A percentile compares a stretch with the other conserved stretches of the same genome.
Evolutionary conservation across 2,329 filamentous ascomycete genomes (phyloP).

Genomic region (Stagonosporopsis rhizophila): DNA sequence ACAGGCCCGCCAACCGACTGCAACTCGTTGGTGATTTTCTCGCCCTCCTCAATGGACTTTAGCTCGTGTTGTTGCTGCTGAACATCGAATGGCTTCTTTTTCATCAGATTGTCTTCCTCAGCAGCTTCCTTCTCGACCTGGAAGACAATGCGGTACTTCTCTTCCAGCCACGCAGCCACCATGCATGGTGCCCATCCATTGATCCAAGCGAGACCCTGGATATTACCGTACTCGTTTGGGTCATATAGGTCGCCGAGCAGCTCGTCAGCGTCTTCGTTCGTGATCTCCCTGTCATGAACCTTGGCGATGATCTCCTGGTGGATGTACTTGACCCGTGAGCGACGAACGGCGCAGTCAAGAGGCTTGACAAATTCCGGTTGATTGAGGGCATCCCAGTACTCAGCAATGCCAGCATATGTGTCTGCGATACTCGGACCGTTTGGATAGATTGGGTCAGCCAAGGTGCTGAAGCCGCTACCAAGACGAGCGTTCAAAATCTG

Average conservation of each 20-base stretch:
- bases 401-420: constrained; percentile 23
- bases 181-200: constrained; percentile 33
- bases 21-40: constrained; percentile 4
- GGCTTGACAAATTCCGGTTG: constrained; percentile 29
- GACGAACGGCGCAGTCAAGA: constrained; percentile 36
- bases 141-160: constrained; percentile 39
- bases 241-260: constrained; percentile 30
- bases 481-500: constrained; percentile 32
- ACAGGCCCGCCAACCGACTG: background rate
- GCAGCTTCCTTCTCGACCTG: constrained; percentile 28
- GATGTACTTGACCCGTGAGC: constrained; percentile 23
- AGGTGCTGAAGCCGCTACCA: constrained; percentile 33
- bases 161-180: constrained; percentile 34
- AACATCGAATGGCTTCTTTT: constrained; percentile 11
- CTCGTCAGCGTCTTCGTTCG: constrained; percentile 18
- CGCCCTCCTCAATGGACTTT: no score
- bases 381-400: constrained; percentile 38
- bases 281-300: constrained; percentile 20
- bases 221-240: constrained; percentile 9
- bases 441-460: constrained; percentile 17
- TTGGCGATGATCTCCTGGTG: constrained; percentile 27
- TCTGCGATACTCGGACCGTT: constrained; percentile 24
- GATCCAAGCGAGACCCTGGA: constrained; percentile 34
- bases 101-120: constrained; percentile 9
- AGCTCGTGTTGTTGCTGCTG: constrained; percentile 4